These are phyloP conservation scores for Arabis alpina DNA, from an alignment of 345 rosid species.

Conservation along the genomic window DNA sequence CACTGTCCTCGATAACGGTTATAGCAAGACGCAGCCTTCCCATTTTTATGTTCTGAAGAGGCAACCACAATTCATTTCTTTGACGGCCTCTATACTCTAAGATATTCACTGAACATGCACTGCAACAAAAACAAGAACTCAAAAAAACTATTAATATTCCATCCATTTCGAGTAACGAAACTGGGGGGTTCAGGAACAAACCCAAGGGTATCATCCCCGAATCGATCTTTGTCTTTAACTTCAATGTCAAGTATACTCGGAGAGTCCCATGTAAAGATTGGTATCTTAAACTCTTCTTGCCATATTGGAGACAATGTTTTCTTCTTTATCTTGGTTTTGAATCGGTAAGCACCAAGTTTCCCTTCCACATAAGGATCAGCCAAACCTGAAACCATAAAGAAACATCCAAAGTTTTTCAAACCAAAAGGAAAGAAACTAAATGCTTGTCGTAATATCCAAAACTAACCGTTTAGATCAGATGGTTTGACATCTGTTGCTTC, in stretches of 20 bases:
- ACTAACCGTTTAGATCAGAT: conserved; percentile 80
- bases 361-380: conserved; percentile 97
- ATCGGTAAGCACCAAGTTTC: conserved; percentile 72
- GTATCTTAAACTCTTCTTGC: conserved; percentile 87
- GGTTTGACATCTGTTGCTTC: conserved; percentile 90
- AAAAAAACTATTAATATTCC: conserved; percentile 2
- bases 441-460: conserved; percentile 4
- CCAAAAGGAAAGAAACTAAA: background rate
- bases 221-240: conserved; percentile 87
- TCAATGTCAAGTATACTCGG: conserved; percentile 65
- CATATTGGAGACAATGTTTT: conserved; percentile 88
- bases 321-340: conserved; percentile 69
- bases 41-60: conserved; percentile 74
- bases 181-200: conserved; percentile 45
- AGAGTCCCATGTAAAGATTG: conserved; percentile 78
- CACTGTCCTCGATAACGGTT: conserved; percentile 61
- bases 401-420: conserved; percentile 17
- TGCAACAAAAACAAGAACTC: conserved; percentile 37
- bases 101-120: conserved; percentile 65
- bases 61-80: conserved; percentile 86
- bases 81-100: conserved; percentile 65
- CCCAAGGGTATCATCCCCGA: conserved; percentile 89
- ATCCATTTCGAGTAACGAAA: conserved; percentile 2
- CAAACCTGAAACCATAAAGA: conserved; percentile 59
- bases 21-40: conserved; percentile 88